Conservation (phyloP, 495 filamentous ascomycete species). For the Hypoxylon fragiforme region DNA sequence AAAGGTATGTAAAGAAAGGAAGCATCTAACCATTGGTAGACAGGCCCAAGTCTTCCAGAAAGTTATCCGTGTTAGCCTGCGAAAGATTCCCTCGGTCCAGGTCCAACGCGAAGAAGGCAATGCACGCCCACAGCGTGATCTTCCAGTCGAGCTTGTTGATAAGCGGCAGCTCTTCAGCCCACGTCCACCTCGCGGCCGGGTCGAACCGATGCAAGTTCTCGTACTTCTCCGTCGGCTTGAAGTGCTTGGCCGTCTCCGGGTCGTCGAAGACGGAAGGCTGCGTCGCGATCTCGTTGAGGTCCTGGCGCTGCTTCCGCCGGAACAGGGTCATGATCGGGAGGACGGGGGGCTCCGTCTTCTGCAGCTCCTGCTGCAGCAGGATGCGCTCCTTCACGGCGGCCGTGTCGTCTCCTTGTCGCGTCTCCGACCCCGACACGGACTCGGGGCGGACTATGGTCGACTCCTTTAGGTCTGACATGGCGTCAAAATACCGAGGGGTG, state of each 20-base stretch:
- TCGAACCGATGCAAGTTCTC: constrained; percentile 56
- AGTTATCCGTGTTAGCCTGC: constrained; percentile 56
- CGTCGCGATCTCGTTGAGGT: constrained; percentile 26
- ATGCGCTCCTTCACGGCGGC: constrained; percentile 11
- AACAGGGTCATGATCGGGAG: constrained; percentile 24
- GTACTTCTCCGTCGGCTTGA: constrained; percentile 52
- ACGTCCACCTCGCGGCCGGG: constrained; percentile 23
- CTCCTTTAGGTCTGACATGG: constrained; percentile 22
- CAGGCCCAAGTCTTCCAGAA: constrained; percentile 59
- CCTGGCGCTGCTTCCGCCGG: constrained; percentile 11
- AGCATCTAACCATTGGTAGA: constrained; percentile 53
- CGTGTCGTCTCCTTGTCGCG: constrained; percentile 5
- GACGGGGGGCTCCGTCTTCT: constrained; percentile 18
- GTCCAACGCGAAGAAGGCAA: constrained; percentile 25
- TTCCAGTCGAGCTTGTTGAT: constrained; percentile 39
- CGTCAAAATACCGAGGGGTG: background rate
- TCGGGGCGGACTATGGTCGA: constrained; percentile 10
- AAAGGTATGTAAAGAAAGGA: background rate
- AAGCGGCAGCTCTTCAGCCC: constrained; percentile 28
- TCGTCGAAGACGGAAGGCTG: constrained; percentile 43
- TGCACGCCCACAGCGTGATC: constrained; percentile 31
- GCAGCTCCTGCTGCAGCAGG: constrained; percentile 13
- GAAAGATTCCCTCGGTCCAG: constrained; percentile 28
- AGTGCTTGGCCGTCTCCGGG: constrained; percentile 52
- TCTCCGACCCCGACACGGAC: constrained; percentile 19